Conservation (phyloP, 164 flowering plant genomes). For the Macadamia tetraphylla region DNA sequence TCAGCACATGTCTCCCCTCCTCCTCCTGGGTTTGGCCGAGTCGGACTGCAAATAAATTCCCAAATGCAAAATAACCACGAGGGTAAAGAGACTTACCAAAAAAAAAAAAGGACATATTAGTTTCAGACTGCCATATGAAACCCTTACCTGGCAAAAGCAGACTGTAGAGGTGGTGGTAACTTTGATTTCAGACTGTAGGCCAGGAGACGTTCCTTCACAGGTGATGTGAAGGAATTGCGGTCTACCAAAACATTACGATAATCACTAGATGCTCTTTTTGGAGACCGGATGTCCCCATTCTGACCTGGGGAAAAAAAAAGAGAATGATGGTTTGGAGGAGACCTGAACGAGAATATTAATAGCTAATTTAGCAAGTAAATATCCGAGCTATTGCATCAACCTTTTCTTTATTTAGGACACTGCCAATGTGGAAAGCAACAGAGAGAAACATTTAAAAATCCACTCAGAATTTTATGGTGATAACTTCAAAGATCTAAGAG, state of each 20-base stretch:
- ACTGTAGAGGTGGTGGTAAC: constrained; percentile 57
- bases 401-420: not conserved
- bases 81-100: not conserved
- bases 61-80: not conserved
- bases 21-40: constrained; percentile 79
- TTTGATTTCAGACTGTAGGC: constrained; percentile 59
- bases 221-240: constrained; percentile 83
- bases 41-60: constrained; percentile 54
- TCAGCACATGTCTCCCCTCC: constrained; percentile 99
- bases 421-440: not conserved
- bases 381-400: constrained; percentile 3
- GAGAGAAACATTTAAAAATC: not conserved
- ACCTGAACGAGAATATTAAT: not conserved
- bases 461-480: not conserved
- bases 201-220: constrained; percentile 76
- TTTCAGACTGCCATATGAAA: not conserved
- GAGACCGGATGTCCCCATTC: constrained; percentile 74
- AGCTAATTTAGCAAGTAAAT: not conserved
- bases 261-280: constrained; percentile 77
- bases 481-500: not conserved
- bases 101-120: not conserved
- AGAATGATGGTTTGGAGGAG: not conserved
- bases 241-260: constrained; percentile 71
- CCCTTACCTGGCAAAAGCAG: constrained; percentile 90
- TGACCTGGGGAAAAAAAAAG: constrained; percentile 39